Evolutionary conservation across 2,329 filamentous ascomycete species (phyloP).

Genomic region (Chaetomiaceae sp.): DNA sequence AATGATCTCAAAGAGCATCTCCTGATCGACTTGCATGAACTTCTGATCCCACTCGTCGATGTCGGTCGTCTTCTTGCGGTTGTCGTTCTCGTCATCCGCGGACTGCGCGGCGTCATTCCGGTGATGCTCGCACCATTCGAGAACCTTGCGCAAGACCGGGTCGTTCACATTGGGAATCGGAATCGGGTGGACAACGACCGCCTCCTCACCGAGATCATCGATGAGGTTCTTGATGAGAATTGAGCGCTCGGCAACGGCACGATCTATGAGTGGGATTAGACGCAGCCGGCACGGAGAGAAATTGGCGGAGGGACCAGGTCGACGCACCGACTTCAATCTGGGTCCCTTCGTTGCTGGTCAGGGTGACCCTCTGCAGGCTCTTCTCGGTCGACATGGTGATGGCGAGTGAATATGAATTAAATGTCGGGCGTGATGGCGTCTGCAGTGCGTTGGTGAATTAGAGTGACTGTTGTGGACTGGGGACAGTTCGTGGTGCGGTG

Average conservation of each 20-base stretch:
- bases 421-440: constrained; percentile 12
- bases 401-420: not conserved
- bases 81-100: constrained; percentile 85
- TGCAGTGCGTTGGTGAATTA: not conserved
- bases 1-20: constrained; percentile 99
- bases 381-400: constrained; percentile 28
- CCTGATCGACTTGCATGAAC: constrained; percentile 99
- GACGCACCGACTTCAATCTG: constrained; percentile 43
- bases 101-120: constrained; percentile 76
- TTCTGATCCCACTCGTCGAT: constrained; percentile 99
- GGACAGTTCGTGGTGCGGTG: constrained; percentile 1
- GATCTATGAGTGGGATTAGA: constrained; percentile 47
- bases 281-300: not conserved
- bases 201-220: constrained; percentile 74
- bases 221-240: constrained; percentile 98
- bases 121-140: constrained; percentile 98
- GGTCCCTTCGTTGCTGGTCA: constrained; percentile 47
- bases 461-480: not conserved
- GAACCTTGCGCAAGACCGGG: constrained; percentile 86
- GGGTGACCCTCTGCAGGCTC: constrained; percentile 37
- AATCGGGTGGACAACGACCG: constrained; percentile 58
- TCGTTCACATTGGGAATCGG: constrained; percentile 93
- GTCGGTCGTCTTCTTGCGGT: constrained; percentile 95
- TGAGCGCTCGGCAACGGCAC: constrained; percentile 80
- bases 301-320: constrained; percentile 9